phyloP scores from a whole-genome alignment of 495 filamentous ascomycete species.

The Penicillium robsamsonii region DNA sequence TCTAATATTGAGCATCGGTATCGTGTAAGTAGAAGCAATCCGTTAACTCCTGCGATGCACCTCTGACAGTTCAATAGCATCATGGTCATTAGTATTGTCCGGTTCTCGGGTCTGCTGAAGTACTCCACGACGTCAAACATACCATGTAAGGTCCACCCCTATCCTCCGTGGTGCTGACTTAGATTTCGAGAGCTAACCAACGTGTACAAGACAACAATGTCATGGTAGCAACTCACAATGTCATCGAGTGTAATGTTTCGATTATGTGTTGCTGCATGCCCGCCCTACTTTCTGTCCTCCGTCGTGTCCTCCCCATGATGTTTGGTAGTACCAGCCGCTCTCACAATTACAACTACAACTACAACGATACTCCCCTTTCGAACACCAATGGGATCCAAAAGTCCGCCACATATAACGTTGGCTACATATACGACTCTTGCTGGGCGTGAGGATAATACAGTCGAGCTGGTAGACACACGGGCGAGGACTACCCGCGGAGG shows the following conservation, averaged over 20 bases:
- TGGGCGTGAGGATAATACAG: not conserved
- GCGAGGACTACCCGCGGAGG: not conserved
- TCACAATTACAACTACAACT: not conserved
- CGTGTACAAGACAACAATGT: not conserved
- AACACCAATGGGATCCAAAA: not conserved
- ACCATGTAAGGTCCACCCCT: not conserved
- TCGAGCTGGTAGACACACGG: not conserved
- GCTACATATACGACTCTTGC: not conserved
- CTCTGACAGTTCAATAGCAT: not conserved
- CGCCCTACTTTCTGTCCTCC: not conserved
- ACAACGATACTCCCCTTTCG: not conserved
- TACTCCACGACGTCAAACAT: not conserved
- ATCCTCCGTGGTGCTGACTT: not conserved
- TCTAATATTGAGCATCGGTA: not conserved
- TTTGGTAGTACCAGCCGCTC: not conserved
- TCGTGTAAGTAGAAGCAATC: not conserved
- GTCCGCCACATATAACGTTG: not conserved
- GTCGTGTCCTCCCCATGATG: not conserved
- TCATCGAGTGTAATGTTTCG: not conserved
- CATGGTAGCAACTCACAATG: not conserved
- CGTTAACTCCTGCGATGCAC: not conserved
- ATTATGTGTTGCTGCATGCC: constrained; percentile 2
- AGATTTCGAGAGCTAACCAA: not conserved
- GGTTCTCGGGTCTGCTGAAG: not conserved
- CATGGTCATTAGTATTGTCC: not conserved